Evolutionary conservation across 1,284 basidiomycete species (phyloP), one percentile per base, ranked within the genome.

Genomic region (Violaceomyces palustris): DNA sequence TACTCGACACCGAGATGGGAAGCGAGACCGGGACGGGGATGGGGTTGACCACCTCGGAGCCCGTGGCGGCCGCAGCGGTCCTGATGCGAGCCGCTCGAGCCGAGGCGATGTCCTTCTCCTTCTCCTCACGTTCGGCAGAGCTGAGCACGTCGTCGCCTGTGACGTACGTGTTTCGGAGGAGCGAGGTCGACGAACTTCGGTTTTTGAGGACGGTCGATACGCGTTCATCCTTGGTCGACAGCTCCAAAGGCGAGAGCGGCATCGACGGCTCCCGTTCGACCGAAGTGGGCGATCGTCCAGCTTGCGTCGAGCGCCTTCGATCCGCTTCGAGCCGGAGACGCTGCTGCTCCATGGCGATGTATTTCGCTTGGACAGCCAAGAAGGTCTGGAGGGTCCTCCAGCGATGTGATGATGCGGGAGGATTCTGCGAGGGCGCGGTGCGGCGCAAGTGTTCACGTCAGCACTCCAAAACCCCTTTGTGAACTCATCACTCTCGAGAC

Each of bases 351-450:
- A 77, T 69, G 36, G 73, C 74, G 32, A 76, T 67, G 26, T 77
- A 74, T 28, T 75, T 74, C 29, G 75, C 76, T 59, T 80, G 79
- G 15, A 78, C 75, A 1, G 73, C 72, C 24, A 80, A 74, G 62
- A 77, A 80, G 4, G 59, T 69, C 54, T 79, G 78, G 12, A 79
- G 69, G 12, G 76, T 77, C 26, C 75, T 73, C 72, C 76, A 79
- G 10, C 79, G 76, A 56, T 78, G 76, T 2, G 76, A 75, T 4
- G 78, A 78, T 0, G 79, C 77, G 3, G 78, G 77, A 3, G 75
- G 76, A 57, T 77, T 79, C 77, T 78, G 58, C 26, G 12, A n/a
- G n/a, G 6, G 14, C 12, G 39, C 23, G 22, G 22, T 30, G 21
- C 34, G 38, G 15, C 34, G 43, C 30, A 31, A n/a, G n/a, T n/a